Percentiles rank a stretch among this genome's conserved stretches.
Conservation (phyloP, 441 rosid genomes). For the Geranium incanum region DNA sequence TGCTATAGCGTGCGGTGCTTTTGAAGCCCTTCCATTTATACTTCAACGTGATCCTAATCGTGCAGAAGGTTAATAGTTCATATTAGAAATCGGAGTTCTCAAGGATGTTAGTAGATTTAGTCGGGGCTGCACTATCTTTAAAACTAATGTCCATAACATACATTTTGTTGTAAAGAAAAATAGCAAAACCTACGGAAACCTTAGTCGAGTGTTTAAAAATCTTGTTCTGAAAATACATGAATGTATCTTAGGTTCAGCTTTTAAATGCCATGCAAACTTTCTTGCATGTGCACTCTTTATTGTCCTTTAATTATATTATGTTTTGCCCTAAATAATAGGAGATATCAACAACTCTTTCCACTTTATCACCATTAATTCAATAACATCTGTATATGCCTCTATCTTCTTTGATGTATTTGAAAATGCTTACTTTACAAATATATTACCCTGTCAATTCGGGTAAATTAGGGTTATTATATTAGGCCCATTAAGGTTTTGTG, state of each 20-base stretch:
- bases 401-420: no score
- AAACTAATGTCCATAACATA: not conserved
- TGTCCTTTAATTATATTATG: no score
- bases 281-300: not conserved
- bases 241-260: not conserved
- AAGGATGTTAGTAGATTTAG: not conserved
- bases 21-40: not conserved
- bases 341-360: no score
- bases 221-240: not conserved
- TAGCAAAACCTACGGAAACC: not conserved
- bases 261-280: not conserved
- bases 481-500: no score
- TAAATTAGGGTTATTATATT: no score
- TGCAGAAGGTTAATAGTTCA: not conserved
- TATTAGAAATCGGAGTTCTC: not conserved
- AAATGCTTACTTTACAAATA: no score
- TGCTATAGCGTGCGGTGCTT: slow-evolving; percentile 27
- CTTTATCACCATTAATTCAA: no score
- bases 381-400: no score
- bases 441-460: no score
- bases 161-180: not conserved
- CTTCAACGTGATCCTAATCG: not conserved
- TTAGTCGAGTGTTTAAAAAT: no score
- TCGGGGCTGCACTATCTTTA: not conserved
- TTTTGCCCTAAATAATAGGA: no score